These are phyloP conservation scores for Taphrina communis DNA, from an alignment of 1,139 yeast genomes.

Conservation along the genomic window DNA sequence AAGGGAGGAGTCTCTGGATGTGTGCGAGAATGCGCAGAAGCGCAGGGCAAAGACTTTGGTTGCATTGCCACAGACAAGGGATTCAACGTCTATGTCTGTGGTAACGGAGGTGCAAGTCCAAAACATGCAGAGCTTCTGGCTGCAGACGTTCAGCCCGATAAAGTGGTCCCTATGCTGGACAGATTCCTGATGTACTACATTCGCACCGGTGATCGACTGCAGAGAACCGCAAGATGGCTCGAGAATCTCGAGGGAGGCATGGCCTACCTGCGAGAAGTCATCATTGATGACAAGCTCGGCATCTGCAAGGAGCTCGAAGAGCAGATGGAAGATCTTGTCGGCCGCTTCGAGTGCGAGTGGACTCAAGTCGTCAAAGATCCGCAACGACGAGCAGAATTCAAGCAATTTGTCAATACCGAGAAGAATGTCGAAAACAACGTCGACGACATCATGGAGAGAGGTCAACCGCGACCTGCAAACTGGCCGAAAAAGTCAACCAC, in stretches of 20 bases:
- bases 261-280: constrained; percentile 51
- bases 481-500: constrained; percentile 50
- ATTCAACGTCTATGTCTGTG: constrained; percentile 52
- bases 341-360: constrained; percentile 53
- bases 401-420: constrained; percentile 52
- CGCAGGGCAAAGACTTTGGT: constrained; percentile 53
- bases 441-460: constrained; percentile 52
- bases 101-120: constrained; percentile 54
- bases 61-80: constrained; percentile 52
- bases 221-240: constrained; percentile 53
- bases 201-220: constrained; percentile 52
- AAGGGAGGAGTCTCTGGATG: constrained; percentile 54
- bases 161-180: constrained; percentile 51
- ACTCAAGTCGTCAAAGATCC: constrained; percentile 49
- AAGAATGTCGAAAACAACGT: constrained; percentile 49
- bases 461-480: constrained; percentile 53
- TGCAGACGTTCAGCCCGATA: constrained; percentile 52
- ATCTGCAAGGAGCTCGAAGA: constrained; percentile 51
- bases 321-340: constrained; percentile 51
- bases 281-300: constrained; percentile 52
- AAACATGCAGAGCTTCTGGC: constrained; percentile 52
- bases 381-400: constrained; percentile 48
- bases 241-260: constrained; percentile 52
- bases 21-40: constrained; percentile 53
- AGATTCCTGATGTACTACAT: constrained; percentile 53